Evolutionary conservation across 2,329 filamentous ascomycete species (phyloP).

Genomic region (Neofusicoccum cordaticola): DNA sequence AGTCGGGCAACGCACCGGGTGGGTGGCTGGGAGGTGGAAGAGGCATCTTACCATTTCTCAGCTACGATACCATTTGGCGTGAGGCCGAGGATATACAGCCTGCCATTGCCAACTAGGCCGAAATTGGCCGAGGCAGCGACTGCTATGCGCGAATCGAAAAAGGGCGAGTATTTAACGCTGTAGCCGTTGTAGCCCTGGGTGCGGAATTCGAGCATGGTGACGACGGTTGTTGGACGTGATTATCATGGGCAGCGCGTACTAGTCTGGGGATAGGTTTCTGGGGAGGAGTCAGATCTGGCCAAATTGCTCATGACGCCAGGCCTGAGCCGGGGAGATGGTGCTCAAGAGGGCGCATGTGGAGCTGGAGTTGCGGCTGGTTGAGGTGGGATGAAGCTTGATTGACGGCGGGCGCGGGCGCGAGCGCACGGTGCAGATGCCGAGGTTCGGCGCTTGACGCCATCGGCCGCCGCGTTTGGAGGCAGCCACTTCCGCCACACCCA

Average conservation of each 20-base stretch:
- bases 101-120: constrained; percentile 93
- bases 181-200: constrained; percentile 95
- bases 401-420: neutral
- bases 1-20: neutral
- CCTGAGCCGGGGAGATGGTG: neutral
- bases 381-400: constrained; percentile 2
- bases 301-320: constrained; percentile 13
- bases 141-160: constrained; percentile 91
- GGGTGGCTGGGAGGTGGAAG: neutral
- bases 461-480: neutral
- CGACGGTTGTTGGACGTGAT: neutral
- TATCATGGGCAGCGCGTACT: neutral
- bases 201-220: constrained; percentile 83
- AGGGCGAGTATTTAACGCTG: constrained; percentile 96
- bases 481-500: neutral
- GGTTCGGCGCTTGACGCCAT: constrained; percentile 15
- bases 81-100: constrained; percentile 78
- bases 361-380: neutral
- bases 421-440: constrained; percentile 9
- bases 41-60: constrained; percentile 66
- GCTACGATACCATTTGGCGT: constrained; percentile 79
- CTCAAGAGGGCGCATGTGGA: constrained; percentile 7
- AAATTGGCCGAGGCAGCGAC: constrained; percentile 92
- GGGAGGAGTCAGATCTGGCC: neutral
- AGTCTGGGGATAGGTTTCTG: neutral